Evolutionary conservation across 306 rosid species (phyloP).

Genomic region (Pachyrhizus erosus): DNA sequence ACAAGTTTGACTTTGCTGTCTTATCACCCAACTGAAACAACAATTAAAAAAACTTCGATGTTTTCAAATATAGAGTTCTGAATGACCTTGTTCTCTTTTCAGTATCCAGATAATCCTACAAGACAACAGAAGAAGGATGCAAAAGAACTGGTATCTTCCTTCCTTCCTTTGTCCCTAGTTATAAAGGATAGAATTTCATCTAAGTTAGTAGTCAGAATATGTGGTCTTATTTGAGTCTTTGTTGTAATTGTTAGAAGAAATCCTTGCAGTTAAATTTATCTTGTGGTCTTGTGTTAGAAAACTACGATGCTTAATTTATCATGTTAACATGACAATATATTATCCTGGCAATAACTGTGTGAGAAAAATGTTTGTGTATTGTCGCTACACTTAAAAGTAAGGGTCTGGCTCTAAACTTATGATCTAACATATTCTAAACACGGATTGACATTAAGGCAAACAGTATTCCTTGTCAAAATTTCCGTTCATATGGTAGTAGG

Average conservation of each 20-base stretch:
- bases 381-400: neutral
- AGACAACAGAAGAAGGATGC: constrained; percentile 98
- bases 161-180: constrained; percentile 22
- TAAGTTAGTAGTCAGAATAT: neutral
- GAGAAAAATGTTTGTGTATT: constrained; percentile 6
- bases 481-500: neutral
- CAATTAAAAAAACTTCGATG: neutral
- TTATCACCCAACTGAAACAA: constrained; percentile 2
- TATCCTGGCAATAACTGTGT: constrained; percentile 5
- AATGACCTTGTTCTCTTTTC: constrained; percentile 40
- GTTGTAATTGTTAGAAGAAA: constrained; percentile 24
- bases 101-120: constrained; percentile 96
- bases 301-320: constrained; percentile 12
- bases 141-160: constrained; percentile 78
- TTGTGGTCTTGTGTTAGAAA: neutral
- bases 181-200: constrained; percentile 15
- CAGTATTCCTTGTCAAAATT: neutral
- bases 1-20: neutral
- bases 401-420: neutral
- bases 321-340: constrained; percentile 2
- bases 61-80: constrained; percentile 11
- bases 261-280: constrained; percentile 14
- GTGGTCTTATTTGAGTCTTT: constrained; percentile 20
- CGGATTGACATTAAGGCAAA: neutral
- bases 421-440: constrained; percentile 4